Evolutionary conservation across 257 asterid species (phyloP), one percentile per base, ranked within the genome.

Genomic region (Forsythia suspensa): DNA sequence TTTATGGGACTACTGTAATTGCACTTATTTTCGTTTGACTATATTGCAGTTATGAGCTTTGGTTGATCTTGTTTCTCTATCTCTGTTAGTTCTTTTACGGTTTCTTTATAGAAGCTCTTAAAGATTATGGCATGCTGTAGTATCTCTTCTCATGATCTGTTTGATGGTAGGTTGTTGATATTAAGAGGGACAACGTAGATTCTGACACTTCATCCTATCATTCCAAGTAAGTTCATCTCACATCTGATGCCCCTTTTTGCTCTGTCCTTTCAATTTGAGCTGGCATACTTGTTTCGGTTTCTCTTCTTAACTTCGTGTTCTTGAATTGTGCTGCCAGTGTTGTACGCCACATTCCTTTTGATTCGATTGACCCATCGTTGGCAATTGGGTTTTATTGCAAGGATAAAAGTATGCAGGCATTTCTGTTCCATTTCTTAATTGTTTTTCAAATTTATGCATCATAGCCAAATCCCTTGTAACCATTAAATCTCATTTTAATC

Each of bases 351-450:
- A 83, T 94, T n/a, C 92, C 97, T 24, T 86, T 96, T 76, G 97
- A 92, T 51, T 92, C 97, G 8, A 84, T 96, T 37, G 99, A 96
- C 83, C 94, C 99, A 76, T 96, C 99, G 4, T 85, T 93, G 93
- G 98, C 98, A 13, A 87, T 93, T 21, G 98, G 96, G 74, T 93
- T 95, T 86, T 93, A 90, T 74, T 95, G 99, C 92, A 84, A 84
- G 75, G 92, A 89, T 84, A 89, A 87, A 84, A 79, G 98, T 93
- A 85, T 8, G 93, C 70, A 29, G 6, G 43, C 81, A 67, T 73
- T 72, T 70, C 55, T 63, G 44, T 20, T 34, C 20, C 16, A 37
- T 3, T 11, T 15, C 48, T 38, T 69, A 6, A 38, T 2, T 44
- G 2, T 57, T 6, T 37, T 6, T n/a, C 6, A 34, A n/a, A 59